Base-by-base conservation (phyloP, 108 stramenopile species). In the Nitzschia sp. region DNA sequence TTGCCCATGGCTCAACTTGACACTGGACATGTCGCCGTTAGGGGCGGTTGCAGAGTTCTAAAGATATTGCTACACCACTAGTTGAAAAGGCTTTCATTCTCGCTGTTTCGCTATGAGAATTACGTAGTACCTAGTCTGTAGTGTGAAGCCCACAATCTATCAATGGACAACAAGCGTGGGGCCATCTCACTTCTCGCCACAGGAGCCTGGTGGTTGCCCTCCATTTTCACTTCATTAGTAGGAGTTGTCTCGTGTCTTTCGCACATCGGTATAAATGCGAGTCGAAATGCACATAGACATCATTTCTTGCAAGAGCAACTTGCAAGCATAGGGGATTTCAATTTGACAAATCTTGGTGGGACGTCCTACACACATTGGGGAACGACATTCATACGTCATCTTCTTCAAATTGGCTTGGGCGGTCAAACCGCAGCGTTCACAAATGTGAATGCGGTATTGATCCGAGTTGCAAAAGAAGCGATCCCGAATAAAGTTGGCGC, bases 261-360 rank as follows among this genome's bases (percentile, higher is more conserved):
- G 59, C 0, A 68, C 60, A 51, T 89, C 88, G 1, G 91, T 93
- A 78, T 82, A 95, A 21, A 95, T 92, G 67, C 92, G 79, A 27
- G 95, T 91, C 54, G 85, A 84, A 65, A 95, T 96, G 73, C 89
- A 93, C 97, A 97, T 97, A 61, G 96, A 94, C 81, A 88, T 88
- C 71, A 99, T 88, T 77, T 99, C 98, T 78, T 99, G 98, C 53
- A 99, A 92, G 33, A 99, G 81, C 27, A 99, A 86, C 80, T 99
- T 99, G 82, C 97, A 98, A 2, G 99, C 99, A 72, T 99, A 99
- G 1, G 99, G 99, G 23, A 99, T 96, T 59, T 97, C 94, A 35
- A 99, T 86, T 68, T 93, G 92, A 65, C 95, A 95, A 69, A 95
- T 85, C 67, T 85, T 82, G 59, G 84, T 77, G 17, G 91, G 90